Evolutionary conservation across 257 asterid species (phyloP).

Genomic region (Petrea volubilis): DNA sequence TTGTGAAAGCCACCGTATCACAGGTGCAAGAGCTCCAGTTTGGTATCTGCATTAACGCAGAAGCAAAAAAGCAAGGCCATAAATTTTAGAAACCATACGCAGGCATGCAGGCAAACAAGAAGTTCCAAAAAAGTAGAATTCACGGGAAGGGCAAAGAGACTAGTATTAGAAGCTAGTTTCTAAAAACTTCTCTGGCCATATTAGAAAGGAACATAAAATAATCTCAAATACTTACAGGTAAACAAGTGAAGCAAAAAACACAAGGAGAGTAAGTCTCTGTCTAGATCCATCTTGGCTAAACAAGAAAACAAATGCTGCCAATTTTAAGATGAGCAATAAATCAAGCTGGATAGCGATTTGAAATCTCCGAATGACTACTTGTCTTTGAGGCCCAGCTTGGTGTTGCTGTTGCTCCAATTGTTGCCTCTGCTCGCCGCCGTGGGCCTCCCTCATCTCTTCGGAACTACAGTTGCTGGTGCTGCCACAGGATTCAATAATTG

Average conservation of each 20-base stretch:
- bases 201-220: constrained; percentile 1
- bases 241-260: constrained; percentile 73
- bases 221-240: constrained; percentile 65
- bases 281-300: constrained; percentile 95
- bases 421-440: constrained; percentile 66
- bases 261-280: constrained; percentile 82
- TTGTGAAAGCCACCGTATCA: constrained; percentile 91
- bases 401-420: constrained; percentile 58
- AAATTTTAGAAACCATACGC: too few relatives aligned
- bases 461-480: constrained; percentile 58
- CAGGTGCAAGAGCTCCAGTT: constrained; percentile 97
- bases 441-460: constrained; percentile 51
- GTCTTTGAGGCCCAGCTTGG: constrained; percentile 72
- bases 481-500: constrained; percentile 15
- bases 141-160: neutral
- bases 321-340: constrained; percentile 75
- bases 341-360: constrained; percentile 90
- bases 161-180: too few relatives aligned
- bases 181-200: too few relatives aligned
- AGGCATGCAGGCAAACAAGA: neutral
- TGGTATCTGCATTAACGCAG: constrained; percentile 68
- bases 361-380: constrained; percentile 75
- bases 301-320: constrained; percentile 90
- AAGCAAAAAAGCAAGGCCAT: constrained; percentile 11
- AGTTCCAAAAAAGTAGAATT: neutral